Evolutionary conservation across 257 asterid species (phyloP), one percentile per base, ranked within the genome.

Genomic region (Oldenlandia corymbosa): DNA sequence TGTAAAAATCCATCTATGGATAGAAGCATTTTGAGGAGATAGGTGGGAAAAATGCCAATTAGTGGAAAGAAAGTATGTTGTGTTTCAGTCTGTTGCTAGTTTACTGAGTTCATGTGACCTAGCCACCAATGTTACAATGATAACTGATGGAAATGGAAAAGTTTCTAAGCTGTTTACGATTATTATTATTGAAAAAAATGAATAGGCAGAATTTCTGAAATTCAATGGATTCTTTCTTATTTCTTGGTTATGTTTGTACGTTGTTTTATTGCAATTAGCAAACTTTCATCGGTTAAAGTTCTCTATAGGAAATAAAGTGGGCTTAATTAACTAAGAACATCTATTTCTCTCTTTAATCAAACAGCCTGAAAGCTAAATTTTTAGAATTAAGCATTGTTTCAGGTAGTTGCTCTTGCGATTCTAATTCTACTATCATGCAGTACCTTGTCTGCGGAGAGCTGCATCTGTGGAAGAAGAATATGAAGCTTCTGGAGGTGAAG

Each of bases 401-500:
- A 18, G 17, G 0, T 37, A 2, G 20, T 23, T 51, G 32, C 21
- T 12, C 17, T 60, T 23, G 28, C 34, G 42, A 21, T 31, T 5
- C 39, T 27, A 52, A 9, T 55, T 58, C 48, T 28, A 42, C 72
- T 69, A 46, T 60, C 56, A 49, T 70, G 57, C 77, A 93, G 99
- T 90, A 53, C 99, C 99, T 20, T 93, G 99, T 76, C 79, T 90
- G 32, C 85, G 96, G 31, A 85, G 97, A 78, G 99, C 99, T 56
- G 88, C 97, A 71, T 87, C 97, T 26, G 66, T 93, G 27, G 97
- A 79, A 75, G 97, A 93, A 80, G 99, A 93, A 68, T 90, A 93
- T 67, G 99, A 90, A 70, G 99, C 94, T 68, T 92, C 95, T 50
- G 97, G 96, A 59, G 99, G 97, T 75, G 99, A 93, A 79, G 84